Evolutionary conservation across 1,139 yeast species (phyloP).

Genomic region (Sugiyamaella novakii): DNA sequence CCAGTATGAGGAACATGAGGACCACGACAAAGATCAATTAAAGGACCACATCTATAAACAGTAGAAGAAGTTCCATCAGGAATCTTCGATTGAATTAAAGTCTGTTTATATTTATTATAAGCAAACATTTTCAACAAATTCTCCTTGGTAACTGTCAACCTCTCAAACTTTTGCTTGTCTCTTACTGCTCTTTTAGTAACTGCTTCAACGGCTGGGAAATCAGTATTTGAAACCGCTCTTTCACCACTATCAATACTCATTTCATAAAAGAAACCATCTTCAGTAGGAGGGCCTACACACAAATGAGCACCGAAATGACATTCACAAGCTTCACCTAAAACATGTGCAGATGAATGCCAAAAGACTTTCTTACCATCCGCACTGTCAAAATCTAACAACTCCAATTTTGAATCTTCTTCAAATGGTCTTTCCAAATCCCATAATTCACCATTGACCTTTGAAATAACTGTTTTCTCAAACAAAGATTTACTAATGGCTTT

Average conservation of each 20-base stretch:
- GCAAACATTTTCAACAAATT: slow-evolving; percentile 88
- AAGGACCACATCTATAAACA: slow-evolving; percentile 96
- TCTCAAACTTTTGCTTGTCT: slow-evolving; percentile 94
- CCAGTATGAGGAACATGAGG: slow-evolving; percentile 99
- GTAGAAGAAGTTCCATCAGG: slow-evolving; percentile 97
- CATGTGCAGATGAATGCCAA: slow-evolving; percentile 99
- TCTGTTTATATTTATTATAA: slow-evolving; percentile 94
- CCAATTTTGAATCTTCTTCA: slow-evolving; percentile 70
- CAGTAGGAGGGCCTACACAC: slow-evolving; percentile 95
- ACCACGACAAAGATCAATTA: slow-evolving; percentile 96
- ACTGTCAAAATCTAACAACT: slow-evolving; percentile 75
- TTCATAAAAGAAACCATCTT: slow-evolving; percentile 97
- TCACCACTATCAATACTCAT: slow-evolving; percentile 85
- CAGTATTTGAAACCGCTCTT: slow-evolving; percentile 74
- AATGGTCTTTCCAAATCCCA: slow-evolving; percentile 98
- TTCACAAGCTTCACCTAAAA: slow-evolving; percentile 97
- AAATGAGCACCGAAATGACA: slow-evolving; percentile 94
- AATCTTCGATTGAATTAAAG: slow-evolving; percentile 80
- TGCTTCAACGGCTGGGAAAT: slow-evolving; percentile 81
- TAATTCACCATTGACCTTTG: slow-evolving; percentile 84
- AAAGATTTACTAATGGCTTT: slow-evolving; percentile 83
- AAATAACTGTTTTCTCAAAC: slow-evolving; percentile 82
- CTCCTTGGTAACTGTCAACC: slow-evolving; percentile 90
- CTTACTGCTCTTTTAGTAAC: slow-evolving; percentile 90
- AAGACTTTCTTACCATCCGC: slow-evolving; percentile 94